These are phyloP conservation scores for Priceomyces castillae DNA, from an alignment of 805 yeast species.

Conservation along the genomic window DNA sequence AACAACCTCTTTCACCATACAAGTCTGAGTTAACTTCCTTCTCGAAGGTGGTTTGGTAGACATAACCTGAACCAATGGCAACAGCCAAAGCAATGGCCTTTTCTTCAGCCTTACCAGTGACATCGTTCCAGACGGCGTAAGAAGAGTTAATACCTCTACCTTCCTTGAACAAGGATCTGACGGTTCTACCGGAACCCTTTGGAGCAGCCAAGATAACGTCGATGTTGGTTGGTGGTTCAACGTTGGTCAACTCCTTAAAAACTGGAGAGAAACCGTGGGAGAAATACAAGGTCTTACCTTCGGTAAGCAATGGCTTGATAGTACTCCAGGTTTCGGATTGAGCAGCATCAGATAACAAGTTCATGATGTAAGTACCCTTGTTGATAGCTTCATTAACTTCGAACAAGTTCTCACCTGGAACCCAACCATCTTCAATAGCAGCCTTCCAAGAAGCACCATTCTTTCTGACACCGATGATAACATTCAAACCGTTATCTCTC, in stretches of 20 bases:
- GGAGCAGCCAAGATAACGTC: constrained; percentile 99
- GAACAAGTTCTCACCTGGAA: constrained; percentile 97
- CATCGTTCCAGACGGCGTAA: constrained; percentile 99
- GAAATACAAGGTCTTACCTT: constrained; percentile 97
- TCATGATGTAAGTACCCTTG: constrained; percentile 94
- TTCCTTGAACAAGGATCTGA: constrained; percentile 98
- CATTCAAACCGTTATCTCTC: constrained; percentile 98
- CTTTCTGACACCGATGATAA: constrained; percentile 97
- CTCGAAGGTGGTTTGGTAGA: constrained; percentile 98
- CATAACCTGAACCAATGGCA: constrained; percentile 99
- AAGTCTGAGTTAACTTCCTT: constrained; percentile 98
- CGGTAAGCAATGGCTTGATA: constrained; percentile 87
- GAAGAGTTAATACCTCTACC: constrained; percentile 99
- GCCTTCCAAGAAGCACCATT: constrained; percentile 99
- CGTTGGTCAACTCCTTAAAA: constrained; percentile 95
- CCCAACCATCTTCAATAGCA: constrained; percentile 99
- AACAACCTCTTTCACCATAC: constrained; percentile 99
- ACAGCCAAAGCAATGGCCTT: constrained; percentile 97
- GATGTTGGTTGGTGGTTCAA: constrained; percentile 89
- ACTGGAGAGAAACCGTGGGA: constrained; percentile 99
- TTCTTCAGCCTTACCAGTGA: constrained; percentile 98
- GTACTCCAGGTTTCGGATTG: constrained; percentile 97
- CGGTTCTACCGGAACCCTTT: constrained; percentile 99
- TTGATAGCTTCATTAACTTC: constrained; percentile 89
- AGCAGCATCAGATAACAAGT: constrained; percentile 98